Base-by-base conservation (phyloP, 768 basidiomycete species). In the Pulveroboletus ravenelii region DNA sequence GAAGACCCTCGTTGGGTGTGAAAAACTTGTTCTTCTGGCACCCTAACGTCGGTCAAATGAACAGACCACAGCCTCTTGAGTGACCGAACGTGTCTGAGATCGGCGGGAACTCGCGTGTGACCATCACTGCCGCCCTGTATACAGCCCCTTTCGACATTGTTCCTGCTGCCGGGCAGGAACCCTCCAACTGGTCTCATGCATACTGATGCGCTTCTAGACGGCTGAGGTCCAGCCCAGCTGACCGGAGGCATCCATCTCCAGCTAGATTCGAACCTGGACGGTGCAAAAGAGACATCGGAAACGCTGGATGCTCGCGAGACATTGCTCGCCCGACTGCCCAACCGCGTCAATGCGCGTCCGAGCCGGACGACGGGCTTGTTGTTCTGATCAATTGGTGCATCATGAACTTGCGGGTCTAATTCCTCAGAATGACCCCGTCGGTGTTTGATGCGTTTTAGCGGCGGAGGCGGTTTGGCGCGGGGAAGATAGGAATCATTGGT, bases 161-260 rank as follows among this genome's bases (percentile, higher is more conserved):
- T 58, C 17, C 39, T 42, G 23, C 46, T 38, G 1, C 27, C 6
- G 3, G 50, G 37, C 41, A 10, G 23, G 9, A 30, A 3, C 43
- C 41, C 29, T 15, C 9, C 38, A 10, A 6, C 15, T 7, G n/a
- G 13, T n/a, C 34, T 54, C 9, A 13, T 42, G 9, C 41, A 41
- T 15, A 3, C 32, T 3, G 43, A 25, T 14, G 1, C 27, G 8
- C 9, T 13, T 14, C 27, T 39, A 13, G 52, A 36, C 3, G 62
- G 60, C 1, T 60, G 66, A 2, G 40, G 62, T 3, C 64, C 68
- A 2, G 40, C 36, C 68, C 68, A 68, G 35, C 40, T 43, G 2
- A 46, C n/a, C 1, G 68, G 67, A 9, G 67, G 60, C 3, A 29
- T 18, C 66, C 66, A 66, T 6, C 25, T 41, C 48, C 52, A 39